phyloP scores from a whole-genome alignment of 192 early-diverging fungal genomes.

The Rhizoclosmatium globosum region DNA sequence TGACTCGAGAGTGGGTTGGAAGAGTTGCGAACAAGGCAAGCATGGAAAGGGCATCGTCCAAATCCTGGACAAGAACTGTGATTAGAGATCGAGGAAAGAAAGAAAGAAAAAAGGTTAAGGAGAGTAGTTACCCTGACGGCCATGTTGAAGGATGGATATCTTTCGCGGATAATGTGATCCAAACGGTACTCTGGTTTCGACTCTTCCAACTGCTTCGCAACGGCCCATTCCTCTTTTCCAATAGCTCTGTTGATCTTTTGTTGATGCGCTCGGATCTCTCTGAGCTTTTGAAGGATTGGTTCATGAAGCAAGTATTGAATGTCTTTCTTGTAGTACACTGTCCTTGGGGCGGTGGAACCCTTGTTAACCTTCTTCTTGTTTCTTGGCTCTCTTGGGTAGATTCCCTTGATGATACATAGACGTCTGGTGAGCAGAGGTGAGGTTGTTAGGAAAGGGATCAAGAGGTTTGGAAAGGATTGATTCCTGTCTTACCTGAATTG shows the following conservation, averaged over 20 bases:
- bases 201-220: conserved; percentile 78
- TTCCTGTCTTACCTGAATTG: conserved; percentile 79
- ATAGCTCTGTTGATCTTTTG: conserved; percentile 89
- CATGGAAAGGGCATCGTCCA: conserved; percentile 99
- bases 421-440: conserved; percentile 64
- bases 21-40: conserved; percentile 92
- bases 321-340: conserved; percentile 96
- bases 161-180: conserved; percentile 94
- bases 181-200: conserved; percentile 86
- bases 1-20: conserved; percentile 70
- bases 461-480: background rate
- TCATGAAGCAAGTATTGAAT: conserved; percentile 95
- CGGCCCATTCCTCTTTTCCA: conserved; percentile 79
- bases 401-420: conserved; percentile 97
- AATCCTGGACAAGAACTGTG: conserved; percentile 69
- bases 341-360: conserved; percentile 84
- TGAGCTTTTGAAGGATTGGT: conserved; percentile 89
- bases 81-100: conserved; percentile 12
- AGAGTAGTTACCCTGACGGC: conserved; percentile 22
- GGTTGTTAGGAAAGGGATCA: background rate
- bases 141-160: conserved; percentile 52
- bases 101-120: background rate
- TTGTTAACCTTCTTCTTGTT: conserved; percentile 94
- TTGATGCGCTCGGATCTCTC: conserved; percentile 89
- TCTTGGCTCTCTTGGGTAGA: conserved; percentile 95